Evolutionary conservation across 106 monocot species (phyloP), one percentile per base, ranked within the genome.

Genomic region (Dioscorea dumetorum): DNA sequence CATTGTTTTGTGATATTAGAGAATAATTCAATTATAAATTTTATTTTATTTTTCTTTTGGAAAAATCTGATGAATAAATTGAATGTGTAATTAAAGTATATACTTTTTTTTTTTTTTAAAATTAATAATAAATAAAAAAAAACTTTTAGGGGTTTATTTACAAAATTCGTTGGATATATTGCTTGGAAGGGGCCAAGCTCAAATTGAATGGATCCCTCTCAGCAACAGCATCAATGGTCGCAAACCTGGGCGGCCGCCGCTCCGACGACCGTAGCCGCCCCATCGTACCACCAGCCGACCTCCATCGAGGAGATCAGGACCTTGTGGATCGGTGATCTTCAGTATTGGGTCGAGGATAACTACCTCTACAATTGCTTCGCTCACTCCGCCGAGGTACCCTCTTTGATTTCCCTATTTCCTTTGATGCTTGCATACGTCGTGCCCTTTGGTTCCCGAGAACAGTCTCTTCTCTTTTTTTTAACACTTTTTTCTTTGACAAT

Each of bases 281-380:
- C 33, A 19, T 49, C 50, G 2, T 82, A 83, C 74, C 87, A 90
- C 78, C 90, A 90, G 62, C 90, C 90, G 0, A 69, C 84, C 23
- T 71, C 87, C 22, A 22, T 85, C 2, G 94, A 94, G 58, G 94
- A 94, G 54, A 80, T 90, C 62, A 70, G 86, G 23, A 95, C 85
- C 21, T 78, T 88, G 9, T 87, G 95, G 95, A 90, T 94, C 62
- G 95, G 95, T 31, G 88, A 95, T 56, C 88, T 95, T 52, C 95
- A 91, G 80, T 95, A 86, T 80, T 95, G 95, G 95, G 83, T 82
- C 62, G 95, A 95, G 76, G 95, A 95, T 79, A 77, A 57, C 76
- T 95, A 95, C 72, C 91, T 95, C 80, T 61, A 70, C 69, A 76
- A 66, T 67, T 91, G 91, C 88, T 95, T 95, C 78, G 83, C 88